phyloP scores from a whole-genome alignment of 2,329 filamentous ascomycete species.

The Chaetothyriales sp. region DNA sequence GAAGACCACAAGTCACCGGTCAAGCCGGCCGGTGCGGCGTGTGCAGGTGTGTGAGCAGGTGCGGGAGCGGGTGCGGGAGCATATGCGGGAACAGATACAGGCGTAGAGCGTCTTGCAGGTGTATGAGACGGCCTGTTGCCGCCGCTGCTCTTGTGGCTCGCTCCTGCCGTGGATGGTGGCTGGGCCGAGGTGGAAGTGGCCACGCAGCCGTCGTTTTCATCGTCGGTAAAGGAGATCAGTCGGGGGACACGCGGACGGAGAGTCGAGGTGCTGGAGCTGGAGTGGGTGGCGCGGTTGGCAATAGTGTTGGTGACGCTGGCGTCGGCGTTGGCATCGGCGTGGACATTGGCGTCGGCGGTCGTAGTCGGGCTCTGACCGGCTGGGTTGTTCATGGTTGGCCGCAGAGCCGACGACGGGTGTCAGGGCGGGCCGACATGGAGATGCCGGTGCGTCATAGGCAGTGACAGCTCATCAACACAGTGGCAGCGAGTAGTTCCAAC shows the following conservation, averaged over 20 bases:
- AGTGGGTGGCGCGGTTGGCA: neutral
- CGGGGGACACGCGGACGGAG: constrained; percentile 32
- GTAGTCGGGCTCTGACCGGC: constrained; percentile 10
- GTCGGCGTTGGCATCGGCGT: neutral
- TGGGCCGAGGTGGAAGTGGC: constrained; percentile 13
- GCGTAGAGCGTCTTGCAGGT: constrained; percentile 1
- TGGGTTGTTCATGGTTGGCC: constrained; percentile 17
- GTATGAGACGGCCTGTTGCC: constrained; percentile 10
- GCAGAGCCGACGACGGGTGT: constrained; percentile 11
- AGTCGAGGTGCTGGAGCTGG: constrained; percentile 22
- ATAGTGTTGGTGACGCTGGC: constrained; percentile 3
- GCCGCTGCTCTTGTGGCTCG: constrained; percentile 26
- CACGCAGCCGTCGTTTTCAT: constrained; percentile 19
- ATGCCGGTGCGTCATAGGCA: neutral
- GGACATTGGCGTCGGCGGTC: too few species aligned
- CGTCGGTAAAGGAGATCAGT: constrained; percentile 28
- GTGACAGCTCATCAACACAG: neutral
- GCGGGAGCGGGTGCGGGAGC: neutral
- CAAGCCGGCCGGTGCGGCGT: neutral
- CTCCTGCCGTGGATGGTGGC: constrained; percentile 26
- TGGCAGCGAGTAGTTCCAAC: neutral
- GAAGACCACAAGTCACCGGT: constrained; percentile 33
- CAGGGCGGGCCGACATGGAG: constrained; percentile 11
- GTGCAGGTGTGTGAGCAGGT: constrained; percentile 1
- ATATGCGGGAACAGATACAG: too few species aligned